Base-by-base conservation (phyloP, 192 early-diverging fungal species). In the Fimicolochytrium jonesii region DNA sequence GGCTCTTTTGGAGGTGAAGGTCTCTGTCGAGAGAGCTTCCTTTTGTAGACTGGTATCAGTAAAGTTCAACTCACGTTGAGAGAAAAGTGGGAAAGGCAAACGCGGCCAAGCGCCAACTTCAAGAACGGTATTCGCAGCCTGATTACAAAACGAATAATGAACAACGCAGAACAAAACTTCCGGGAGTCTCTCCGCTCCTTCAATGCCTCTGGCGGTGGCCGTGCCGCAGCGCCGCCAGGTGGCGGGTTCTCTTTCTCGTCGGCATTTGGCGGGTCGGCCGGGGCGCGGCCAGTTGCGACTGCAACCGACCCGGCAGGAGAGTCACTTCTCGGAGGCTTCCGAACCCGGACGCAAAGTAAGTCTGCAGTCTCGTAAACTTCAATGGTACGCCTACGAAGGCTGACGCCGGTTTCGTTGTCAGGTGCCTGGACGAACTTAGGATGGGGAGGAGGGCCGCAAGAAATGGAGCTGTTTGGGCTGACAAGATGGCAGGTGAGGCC, bases 381-480 rank as follows among this genome's bases (percentile, higher is more conserved):
- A 11, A 9, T 41, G 39, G 9, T 41, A 11, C n/a, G 39, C 9
- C 39, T 9, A 48, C 7, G 46, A n/a, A n/a, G n/a, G n/a, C n/a
- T 48, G 46, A 7, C 6, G 51, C 9, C n/a, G 23, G 51, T 7
- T 31, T 7, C 18, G 20, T 22, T 5, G 17, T 11, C 11, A 67
- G 65, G 71, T 56, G 68, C 72, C 10, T 65, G 70, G 13, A 68
- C 71, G 17, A 30, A 60, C 0, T 39, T 74, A 2, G 76, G 76
- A 2, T 34, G 75, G 7, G 26, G 59, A 23, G 20, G 20, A 2
- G 59, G 58, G 45, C 42, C 63, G 41, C 56, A 68, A 22, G 68
- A 78, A 49, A 49, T 60, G 31, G 72, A 78, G 47, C 58, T 78
- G 13, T 78, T 69, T 47, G 76, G 76, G 1, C 33, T 78, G 57